phyloP scores from a whole-genome alignment of 208 protist genomes.

The Crithidia expoeki region DNA sequence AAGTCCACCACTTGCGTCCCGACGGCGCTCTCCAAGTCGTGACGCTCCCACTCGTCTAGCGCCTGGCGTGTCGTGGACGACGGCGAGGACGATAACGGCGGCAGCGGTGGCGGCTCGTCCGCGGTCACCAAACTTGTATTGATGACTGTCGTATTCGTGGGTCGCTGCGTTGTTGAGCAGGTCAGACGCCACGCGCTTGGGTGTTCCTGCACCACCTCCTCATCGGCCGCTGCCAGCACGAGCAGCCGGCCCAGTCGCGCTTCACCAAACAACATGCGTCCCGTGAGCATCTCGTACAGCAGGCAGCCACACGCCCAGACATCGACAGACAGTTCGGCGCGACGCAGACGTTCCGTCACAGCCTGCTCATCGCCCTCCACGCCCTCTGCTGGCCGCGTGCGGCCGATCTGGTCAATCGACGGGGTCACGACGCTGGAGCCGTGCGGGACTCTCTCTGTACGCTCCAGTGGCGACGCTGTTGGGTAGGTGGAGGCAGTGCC shows the following conservation, averaged over 20 bases:
- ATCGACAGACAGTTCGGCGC: slow-evolving; percentile 72
- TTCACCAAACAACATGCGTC: slow-evolving; percentile 81
- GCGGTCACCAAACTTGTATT: neutral
- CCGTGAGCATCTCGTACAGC: slow-evolving; percentile 85
- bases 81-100: neutral
- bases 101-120: neutral
- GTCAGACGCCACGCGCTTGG: slow-evolving; percentile 2
- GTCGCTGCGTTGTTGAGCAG: neutral
- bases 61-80: slow-evolving; percentile 24
- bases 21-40: slow-evolving; percentile 45
- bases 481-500: neutral
- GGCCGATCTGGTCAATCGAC: slow-evolving; percentile 10
- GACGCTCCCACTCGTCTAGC: slow-evolving; percentile 55
- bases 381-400: slow-evolving; percentile 14
- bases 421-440: neutral
- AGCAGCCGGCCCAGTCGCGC: slow-evolving; percentile 60
- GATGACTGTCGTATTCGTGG: slow-evolving; percentile 4
- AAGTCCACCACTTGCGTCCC: slow-evolving; percentile 61
- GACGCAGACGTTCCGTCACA: slow-evolving; percentile 37
- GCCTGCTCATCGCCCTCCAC: slow-evolving; percentile 20
- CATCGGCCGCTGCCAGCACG: slow-evolving; percentile 38
- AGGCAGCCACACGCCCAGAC: slow-evolving; percentile 86
- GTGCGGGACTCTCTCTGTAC: slow-evolving; percentile 6
- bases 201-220: slow-evolving; percentile 3
- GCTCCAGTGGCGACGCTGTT: slow-evolving; percentile 5